Evolutionary conservation across 2,329 filamentous ascomycete genomes (phyloP), one percentile per base, ranked within the genome.

Genomic region (Colletotrichum sp.): DNA sequence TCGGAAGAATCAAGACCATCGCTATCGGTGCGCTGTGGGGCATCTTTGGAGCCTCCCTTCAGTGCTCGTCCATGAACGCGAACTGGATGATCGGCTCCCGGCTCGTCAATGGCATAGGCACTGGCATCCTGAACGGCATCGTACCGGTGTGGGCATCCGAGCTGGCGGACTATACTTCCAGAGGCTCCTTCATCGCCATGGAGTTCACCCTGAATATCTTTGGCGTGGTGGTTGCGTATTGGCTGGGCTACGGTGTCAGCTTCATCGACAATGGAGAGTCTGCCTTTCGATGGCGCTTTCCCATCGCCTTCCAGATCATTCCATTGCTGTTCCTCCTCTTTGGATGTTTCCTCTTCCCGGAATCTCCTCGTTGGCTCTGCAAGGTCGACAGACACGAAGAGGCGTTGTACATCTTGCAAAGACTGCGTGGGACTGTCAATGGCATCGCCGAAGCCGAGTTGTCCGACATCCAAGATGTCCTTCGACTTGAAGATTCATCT

Each of bases 121-220:
- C 58, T 10, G 58, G 30, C 3, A 32, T 32, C 0, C 1, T 61
- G 30, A 61, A n/a, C 26, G 58, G 58, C 2, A 61, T 61, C 3
- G 28, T 32, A 1, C 58, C 30, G 3, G 58, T 32, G 0, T 32
- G 18, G 30, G 58, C 28, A 2, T 61, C 58, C 16, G 58, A 61
- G 12, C n/a, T 32, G 10, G 28, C 58, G 0, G 26, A 32, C 16
- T n/a, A n/a, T 6, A 32, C 26, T 0, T n/a, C n/a, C 6, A 30
- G 58, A 32, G 58, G 58, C 2, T 18, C 26, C 30, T 61, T 61
- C 28, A 30, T 61, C 28, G 58, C 16, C 0, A 32, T 32, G 26
- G 30, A 32, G 16, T 61, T 61, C 0, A 61, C 28, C 0, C 26
- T 32, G 0, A 61, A 61, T 12, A 32, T 32, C 18, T 61, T 61